Conservation (phyloP, 73 alveolate genomes). For the Symbiodinium pilosum region DNA sequence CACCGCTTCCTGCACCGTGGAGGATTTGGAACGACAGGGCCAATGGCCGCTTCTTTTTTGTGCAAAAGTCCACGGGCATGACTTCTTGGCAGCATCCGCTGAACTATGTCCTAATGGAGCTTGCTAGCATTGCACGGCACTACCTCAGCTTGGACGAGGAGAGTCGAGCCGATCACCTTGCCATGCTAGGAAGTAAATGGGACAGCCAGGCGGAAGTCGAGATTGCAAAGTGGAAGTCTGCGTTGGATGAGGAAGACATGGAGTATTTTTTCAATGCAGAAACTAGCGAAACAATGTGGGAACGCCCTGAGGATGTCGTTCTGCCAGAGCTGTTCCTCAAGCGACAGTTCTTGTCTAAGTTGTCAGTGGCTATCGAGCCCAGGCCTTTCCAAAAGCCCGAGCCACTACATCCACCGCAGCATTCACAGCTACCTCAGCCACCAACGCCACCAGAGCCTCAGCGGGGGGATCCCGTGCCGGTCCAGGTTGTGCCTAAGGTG, state of each 20-base stretch:
- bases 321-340: conserved; percentile 43
- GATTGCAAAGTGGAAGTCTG: conserved; percentile 20
- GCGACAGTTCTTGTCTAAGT: conserved; percentile 26
- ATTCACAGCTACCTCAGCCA: not conserved
- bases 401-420: not conserved
- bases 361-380: not conserved
- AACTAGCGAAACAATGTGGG: conserved; percentile 60
- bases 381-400: not conserved
- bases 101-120: conserved; percentile 17
- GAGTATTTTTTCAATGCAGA: conserved; percentile 45
- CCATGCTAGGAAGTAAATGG: conserved; percentile 29
- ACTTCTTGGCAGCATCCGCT: conserved; percentile 60
- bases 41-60: conserved; percentile 26
- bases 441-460: not conserved
- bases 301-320: conserved; percentile 55
- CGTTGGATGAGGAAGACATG: conserved; percentile 20
- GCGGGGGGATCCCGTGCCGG: not conserved
- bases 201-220: conserved; percentile 22
- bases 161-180: not conserved
- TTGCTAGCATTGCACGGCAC: conserved; percentile 35
- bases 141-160: not conserved
- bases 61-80: conserved; percentile 32
- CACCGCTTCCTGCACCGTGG: conserved; percentile 56
- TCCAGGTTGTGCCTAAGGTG: not conserved
- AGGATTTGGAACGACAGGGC: conserved; percentile 29